Evolutionary conservation across 164 flowering plant species (phyloP), one percentile per base, ranked within the genome.

Genomic region (Nelumbo lutea): DNA sequence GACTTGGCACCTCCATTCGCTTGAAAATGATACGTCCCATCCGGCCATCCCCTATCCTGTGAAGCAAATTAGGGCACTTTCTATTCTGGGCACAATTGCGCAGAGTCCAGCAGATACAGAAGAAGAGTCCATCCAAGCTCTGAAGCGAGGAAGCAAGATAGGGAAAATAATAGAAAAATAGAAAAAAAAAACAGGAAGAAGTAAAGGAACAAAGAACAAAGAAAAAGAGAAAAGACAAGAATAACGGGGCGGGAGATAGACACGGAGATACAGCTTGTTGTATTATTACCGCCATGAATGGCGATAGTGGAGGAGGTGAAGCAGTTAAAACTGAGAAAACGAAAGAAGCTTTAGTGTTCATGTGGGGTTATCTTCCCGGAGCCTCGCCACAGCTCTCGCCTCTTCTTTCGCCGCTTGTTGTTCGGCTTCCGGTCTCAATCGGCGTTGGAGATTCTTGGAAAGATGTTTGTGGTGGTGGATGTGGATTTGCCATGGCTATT

Each of bases 321-420:
- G 57, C 45, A 15, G 68, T 39, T 52, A 69, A 68, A 62, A 71
- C 65, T 77, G 73, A 69, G 47, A 67, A 59, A 56, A 71, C 39
- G 27, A 78, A 62, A 55, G 81, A 82, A 75, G 73, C 60, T 7
- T 7, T 73, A 73, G 96, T 90, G 57, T 85, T 71, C 61, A 90
- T 96, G 98, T 93, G 97, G 88, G 99, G 99, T 1, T 96, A 93
- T 63, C 77, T 96, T 3, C 99, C 99, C 1, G 98, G 98, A 69
- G 96, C 95, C 42, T 56, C 82, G 66, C 90, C 93, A 55, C 93
- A 88, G 79, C 68, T 93, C 69, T 63, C 95, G 72, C 99, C 98
- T 62, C 56, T 96, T 38, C 65, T 85, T n/a, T 85, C 92, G 5
- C 99, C 99, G 68, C 70, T 78, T 3, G 8, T 48, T 2, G 90